Evolutionary conservation across 306 rosid species (phyloP).

Genomic region (Cucurbita argyrosperma): DNA sequence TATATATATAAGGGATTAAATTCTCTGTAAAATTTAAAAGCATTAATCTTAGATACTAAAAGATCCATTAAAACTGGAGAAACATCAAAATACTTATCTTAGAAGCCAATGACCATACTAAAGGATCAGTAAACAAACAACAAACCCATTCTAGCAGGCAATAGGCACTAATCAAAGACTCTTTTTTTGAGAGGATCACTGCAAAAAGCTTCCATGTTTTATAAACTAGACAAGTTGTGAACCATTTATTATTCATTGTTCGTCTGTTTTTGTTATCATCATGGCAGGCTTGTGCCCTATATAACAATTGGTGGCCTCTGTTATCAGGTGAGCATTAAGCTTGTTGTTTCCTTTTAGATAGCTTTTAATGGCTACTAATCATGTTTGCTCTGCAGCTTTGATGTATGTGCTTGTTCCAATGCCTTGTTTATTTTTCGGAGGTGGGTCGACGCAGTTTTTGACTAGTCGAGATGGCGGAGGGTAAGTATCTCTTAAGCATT

Average conservation of each 20-base stretch:
- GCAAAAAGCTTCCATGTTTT: neutral
- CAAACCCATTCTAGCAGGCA: neutral
- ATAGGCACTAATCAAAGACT: neutral
- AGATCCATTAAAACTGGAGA: neutral
- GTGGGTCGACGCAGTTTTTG: conserved; percentile 74
- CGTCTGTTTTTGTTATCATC: conserved; percentile 4
- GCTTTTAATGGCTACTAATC: conserved; percentile 6
- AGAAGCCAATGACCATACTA: neutral
- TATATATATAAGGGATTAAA: neutral
- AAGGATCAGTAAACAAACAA: neutral
- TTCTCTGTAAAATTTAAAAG: neutral
- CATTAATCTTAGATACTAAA: neutral
- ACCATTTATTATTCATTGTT: conserved; percentile 1
- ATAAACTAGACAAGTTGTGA: neutral
- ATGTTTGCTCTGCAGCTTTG: conserved; percentile 54
- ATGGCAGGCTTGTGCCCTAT: conserved; percentile 84
- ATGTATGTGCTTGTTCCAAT: conserved; percentile 83
- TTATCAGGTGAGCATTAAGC: conserved; percentile 47
- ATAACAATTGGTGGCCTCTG: conserved; percentile 99
- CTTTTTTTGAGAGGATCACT: neutral
- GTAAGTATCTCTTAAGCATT: conserved; percentile 17
- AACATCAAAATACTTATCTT: neutral
- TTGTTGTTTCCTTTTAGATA: conserved; percentile 4
- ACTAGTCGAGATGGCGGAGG: conserved; percentile 61
- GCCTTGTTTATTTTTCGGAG: conserved; percentile 98